Conservation (phyloP, 257 asterid genomes). For the Henckelia pumila region DNA sequence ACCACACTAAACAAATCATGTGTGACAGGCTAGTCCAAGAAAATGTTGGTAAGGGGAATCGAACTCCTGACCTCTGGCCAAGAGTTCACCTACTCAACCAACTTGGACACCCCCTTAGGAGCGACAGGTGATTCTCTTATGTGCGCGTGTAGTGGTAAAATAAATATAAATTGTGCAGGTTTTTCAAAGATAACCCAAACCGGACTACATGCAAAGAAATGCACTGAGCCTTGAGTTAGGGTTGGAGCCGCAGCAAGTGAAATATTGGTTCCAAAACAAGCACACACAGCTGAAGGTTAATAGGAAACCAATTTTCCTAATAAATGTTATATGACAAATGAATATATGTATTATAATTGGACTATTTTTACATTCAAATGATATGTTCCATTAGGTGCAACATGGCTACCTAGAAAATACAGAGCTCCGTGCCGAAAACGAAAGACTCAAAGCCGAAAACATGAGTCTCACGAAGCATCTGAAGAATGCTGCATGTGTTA, state of each 20-base stretch:
- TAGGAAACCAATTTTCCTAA: background rate
- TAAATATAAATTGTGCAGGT: slow-evolving; percentile 7
- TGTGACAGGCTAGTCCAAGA: no score
- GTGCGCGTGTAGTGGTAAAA: background rate
- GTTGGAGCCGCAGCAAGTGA: slow-evolving; percentile 35
- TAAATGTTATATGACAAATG: no score
- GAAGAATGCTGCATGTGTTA: slow-evolving; percentile 30
- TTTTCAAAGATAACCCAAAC: slow-evolving; percentile 40
- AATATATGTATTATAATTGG: no score
- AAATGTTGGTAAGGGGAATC: no score
- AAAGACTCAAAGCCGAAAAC: slow-evolving; percentile 38
- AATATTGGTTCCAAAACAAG: slow-evolving; percentile 55
- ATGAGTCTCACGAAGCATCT: slow-evolving; percentile 38
- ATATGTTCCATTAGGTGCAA: slow-evolving; percentile 19
- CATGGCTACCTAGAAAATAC: slow-evolving; percentile 37
- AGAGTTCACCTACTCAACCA: no score
- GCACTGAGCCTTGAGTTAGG: slow-evolving; percentile 33
- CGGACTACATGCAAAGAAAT: slow-evolving; percentile 32
- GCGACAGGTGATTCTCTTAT: no score
- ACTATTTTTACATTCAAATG: background rate
- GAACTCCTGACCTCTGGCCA: no score
- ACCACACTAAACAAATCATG: no score
- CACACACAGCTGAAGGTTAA: slow-evolving; percentile 34
- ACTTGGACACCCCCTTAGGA: no score
- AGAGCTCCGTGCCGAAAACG: slow-evolving; percentile 32